These are phyloP conservation scores for Oenanthe javanica DNA, from an alignment of 140 eudicot species.

Conservation along the genomic window DNA sequence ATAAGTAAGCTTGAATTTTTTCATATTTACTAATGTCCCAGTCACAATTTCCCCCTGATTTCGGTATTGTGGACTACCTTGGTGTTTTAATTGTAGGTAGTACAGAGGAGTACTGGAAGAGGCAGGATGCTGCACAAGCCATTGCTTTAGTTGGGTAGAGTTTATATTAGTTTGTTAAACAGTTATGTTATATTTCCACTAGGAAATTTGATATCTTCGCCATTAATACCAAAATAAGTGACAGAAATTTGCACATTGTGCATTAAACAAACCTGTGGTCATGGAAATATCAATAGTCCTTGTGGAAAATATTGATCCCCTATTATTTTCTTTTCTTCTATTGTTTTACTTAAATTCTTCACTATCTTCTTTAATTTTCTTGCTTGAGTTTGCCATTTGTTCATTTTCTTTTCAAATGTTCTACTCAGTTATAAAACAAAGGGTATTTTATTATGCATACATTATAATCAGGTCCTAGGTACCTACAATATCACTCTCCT, in stretches of 20 bases:
- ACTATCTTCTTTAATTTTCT: background rate
- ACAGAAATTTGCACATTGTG: background rate
- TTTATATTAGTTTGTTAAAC: background rate
- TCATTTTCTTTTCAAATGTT: background rate
- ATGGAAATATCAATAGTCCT: background rate
- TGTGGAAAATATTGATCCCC: background rate
- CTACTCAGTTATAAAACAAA: background rate
- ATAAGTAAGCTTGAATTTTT: too few species aligned
- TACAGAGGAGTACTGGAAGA: slow-evolving; percentile 91
- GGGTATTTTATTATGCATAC: background rate
- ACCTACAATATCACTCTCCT: background rate
- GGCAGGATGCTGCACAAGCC: slow-evolving; percentile 94
- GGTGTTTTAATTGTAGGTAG: slow-evolving; percentile 49
- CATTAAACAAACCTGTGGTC: background rate
- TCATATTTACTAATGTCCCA: background rate
- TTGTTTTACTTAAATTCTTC: background rate
- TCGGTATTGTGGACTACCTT: background rate
- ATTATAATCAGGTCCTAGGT: background rate
- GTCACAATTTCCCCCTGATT: background rate
- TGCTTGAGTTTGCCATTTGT: background rate
- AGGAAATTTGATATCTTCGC: background rate
- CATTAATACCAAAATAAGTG: background rate
- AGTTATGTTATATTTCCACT: background rate
- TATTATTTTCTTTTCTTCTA: background rate
- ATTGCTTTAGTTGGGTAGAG: slow-evolving; percentile 78